A percentile compares a stretch with the other conserved stretches of the same genome.
These are phyloP conservation scores for Kazachstania sp. DNA, from an alignment of 1,139 yeast species.

Conservation along the genomic window DNA sequence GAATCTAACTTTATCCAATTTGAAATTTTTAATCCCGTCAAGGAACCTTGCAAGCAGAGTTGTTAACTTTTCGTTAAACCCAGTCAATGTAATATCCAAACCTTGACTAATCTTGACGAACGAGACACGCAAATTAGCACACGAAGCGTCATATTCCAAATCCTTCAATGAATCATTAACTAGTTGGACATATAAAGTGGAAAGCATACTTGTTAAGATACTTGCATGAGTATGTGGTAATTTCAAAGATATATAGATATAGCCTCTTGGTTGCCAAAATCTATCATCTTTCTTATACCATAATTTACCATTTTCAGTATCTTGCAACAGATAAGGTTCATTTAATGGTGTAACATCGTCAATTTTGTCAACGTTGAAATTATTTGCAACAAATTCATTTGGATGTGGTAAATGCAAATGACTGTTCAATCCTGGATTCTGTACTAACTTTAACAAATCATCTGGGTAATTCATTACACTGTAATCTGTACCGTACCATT, in stretches of 20 bases:
- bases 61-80: conserved; percentile 76
- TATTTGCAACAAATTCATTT: conserved; percentile 73
- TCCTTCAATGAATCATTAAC: conserved; percentile 71
- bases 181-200: conserved; percentile 58
- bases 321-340: conserved; percentile 43
- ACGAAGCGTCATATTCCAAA: conserved; percentile 66
- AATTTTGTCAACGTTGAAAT: conserved; percentile 51
- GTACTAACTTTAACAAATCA: conserved; percentile 34
- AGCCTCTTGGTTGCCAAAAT: conserved; percentile 82
- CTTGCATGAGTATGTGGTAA: conserved; percentile 55
- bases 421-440: conserved; percentile 32
- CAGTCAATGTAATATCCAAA: conserved; percentile 54
- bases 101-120: conserved; percentile 64
- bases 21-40: conserved; percentile 43
- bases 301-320: conserved; percentile 39
- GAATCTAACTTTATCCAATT: conserved; percentile 52
- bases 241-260: conserved; percentile 55
- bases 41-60: conserved; percentile 55
- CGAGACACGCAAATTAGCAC: conserved; percentile 64
- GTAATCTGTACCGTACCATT: conserved; percentile 90
- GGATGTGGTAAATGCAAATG: conserved; percentile 54
- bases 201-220: conserved; percentile 47
- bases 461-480: conserved; percentile 39
- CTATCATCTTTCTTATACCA: conserved; percentile 93
- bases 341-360: conserved; percentile 33